Conservation (phyloP, 805 yeast genomes). For the Millerozyma acaciae region DNA sequence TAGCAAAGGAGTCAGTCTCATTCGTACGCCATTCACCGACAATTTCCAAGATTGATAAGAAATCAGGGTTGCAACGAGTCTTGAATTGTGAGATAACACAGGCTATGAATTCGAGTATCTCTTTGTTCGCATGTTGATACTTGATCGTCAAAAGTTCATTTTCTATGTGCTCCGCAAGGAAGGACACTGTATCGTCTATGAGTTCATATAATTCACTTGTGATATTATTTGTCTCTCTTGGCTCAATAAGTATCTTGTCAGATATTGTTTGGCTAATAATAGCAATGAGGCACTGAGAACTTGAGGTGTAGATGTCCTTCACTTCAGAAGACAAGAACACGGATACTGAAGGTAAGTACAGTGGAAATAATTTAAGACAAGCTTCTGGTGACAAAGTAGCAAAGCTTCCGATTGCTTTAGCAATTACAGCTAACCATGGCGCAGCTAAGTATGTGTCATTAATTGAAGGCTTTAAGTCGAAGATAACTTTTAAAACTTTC, state of each 20-base stretch:
- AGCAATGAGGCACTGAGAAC: conserved; percentile 84
- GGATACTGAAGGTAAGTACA: conserved; percentile 44
- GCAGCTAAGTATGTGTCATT: conserved; percentile 86
- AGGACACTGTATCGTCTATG: conserved; percentile 50
- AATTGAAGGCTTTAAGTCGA: conserved; percentile 74
- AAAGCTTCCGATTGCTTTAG: conserved; percentile 60
- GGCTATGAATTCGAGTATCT: conserved; percentile 64
- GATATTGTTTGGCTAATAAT: conserved; percentile 65
- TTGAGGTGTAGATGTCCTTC: conserved; percentile 63
- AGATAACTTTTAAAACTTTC: conserved; percentile 63
- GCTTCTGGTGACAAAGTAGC: conserved; percentile 31
- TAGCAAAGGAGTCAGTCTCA: conserved; percentile 64
- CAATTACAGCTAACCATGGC: conserved; percentile 92
- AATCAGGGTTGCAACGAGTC: conserved; percentile 65
- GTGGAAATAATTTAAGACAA: conserved; percentile 55
- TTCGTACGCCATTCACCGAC: conserved; percentile 86
- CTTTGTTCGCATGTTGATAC: conserved; percentile 72
- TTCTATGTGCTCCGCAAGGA: conserved; percentile 49
- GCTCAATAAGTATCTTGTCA: conserved; percentile 52
- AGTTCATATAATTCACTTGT: conserved; percentile 50
- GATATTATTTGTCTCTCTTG: conserved; percentile 37
- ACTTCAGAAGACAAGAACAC: conserved; percentile 67
- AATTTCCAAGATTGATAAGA: conserved; percentile 58
- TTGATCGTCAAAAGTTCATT: conserved; percentile 65
- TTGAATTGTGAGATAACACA: conserved; percentile 62